phyloP scores from a whole-genome alignment of 2,329 filamentous ascomycete species.

The Trichoderma gracile region DNA sequence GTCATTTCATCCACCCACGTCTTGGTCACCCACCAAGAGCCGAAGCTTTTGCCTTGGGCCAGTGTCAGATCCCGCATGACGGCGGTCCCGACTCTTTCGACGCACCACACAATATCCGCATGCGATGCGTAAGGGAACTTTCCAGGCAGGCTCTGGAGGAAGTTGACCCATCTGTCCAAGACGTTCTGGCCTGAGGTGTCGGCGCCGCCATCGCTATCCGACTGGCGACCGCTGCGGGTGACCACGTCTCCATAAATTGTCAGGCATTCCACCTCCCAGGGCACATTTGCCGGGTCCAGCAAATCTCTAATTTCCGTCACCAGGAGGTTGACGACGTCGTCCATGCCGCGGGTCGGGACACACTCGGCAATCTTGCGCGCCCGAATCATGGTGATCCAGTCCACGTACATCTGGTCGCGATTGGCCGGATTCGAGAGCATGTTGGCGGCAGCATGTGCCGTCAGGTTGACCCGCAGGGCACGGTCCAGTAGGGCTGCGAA shows the following conservation, averaged over 20 bases:
- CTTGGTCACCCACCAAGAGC: constrained; percentile 94
- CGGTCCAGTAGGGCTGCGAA: constrained; percentile 86
- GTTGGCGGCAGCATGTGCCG: constrained; percentile 90
- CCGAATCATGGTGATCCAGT: constrained; percentile 73
- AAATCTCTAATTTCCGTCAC: constrained; percentile 69
- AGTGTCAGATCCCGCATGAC: constrained; percentile 82
- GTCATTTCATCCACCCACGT: constrained; percentile 96
- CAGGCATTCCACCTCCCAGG: constrained; percentile 63
- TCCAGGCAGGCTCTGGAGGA: constrained; percentile 66
- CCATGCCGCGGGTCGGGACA: constrained; percentile 64
- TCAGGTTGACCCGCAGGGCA: constrained; percentile 85
- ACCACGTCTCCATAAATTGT: constrained; percentile 62
- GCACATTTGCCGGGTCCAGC: constrained; percentile 66
- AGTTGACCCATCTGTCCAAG: constrained; percentile 75
- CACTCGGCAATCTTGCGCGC: constrained; percentile 64
- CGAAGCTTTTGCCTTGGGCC: constrained; percentile 74
- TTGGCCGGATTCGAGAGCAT: constrained; percentile 88
- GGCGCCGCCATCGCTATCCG: constrained; percentile 31
- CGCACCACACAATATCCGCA: constrained; percentile 72
- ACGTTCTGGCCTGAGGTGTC: constrained; percentile 60
- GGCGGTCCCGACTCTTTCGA: constrained; percentile 73
- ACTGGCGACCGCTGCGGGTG: constrained; percentile 47
- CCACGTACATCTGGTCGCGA: constrained; percentile 91
- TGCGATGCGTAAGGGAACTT: constrained; percentile 74
- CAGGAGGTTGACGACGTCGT: constrained; percentile 63